Evolutionary conservation across 164 flowering plant genomes (phyloP), one percentile per base, ranked within the genome.

Genomic region (Echeveria elegans): DNA sequence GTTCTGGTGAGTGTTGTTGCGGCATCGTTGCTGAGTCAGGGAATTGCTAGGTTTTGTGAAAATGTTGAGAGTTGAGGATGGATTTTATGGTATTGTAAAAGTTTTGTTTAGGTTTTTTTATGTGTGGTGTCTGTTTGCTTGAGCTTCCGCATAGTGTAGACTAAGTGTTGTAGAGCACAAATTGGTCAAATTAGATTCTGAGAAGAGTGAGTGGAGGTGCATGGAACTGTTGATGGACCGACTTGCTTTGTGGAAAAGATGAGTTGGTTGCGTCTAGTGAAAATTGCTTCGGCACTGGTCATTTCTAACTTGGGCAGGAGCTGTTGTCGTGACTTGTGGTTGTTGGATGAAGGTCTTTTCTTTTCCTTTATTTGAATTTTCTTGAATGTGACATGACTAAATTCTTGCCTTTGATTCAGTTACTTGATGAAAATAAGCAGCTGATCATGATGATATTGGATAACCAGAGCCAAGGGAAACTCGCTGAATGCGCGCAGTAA

Each of bases 361-460:
- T 64, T 24, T 47, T 62, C 37, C 12, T 14, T 21, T 9, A 10
- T 15, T n/a, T n/a, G n/a, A n/a, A n/a, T n/a, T n/a, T n/a, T n/a
- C n/a, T n/a, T n/a, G n/a, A 15, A 45, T 14, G 50, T 45, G 50
- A 52, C 26, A 32, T 24, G 36, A 32, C 12, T 66, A 41, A 18
- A 64, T 14, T 65, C 10, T 68, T 62, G 37, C 71, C 48, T 48
- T 74, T 71, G 45, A 66, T 70, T 69, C 82, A 83, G 87, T 76
- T 47, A 41, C 68, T 83, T 72, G 87, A 83, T 6, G 87, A 83
- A 70, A 83, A 83, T 64, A 81, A 78, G 59, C 72, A 77, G 74
- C 67, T 83, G 82, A 83, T 83, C 28, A 48, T 80, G 71, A 79
- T 81, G 2, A 82, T 83, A 66, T 37, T 83, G 70, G 87, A 83